Evolutionary conservation across 2,329 filamentous ascomycete genomes (phyloP).

Genomic region (Aspergillus costaricaensis): DNA sequence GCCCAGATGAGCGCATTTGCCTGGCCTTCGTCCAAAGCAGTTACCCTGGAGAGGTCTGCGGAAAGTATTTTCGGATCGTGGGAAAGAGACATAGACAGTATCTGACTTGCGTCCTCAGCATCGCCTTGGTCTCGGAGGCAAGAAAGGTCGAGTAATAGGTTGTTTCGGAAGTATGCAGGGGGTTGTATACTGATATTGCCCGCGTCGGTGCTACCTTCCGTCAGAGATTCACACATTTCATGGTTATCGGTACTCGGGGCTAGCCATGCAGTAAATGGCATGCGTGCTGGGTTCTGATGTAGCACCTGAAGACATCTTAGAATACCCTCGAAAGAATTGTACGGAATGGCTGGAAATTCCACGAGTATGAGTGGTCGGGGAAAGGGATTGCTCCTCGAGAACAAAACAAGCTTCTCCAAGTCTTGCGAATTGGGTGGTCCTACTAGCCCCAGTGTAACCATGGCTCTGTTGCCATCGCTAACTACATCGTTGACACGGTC

Average conservation of each 20-base stretch:
- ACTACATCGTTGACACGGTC: neutral
- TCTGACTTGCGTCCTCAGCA: neutral
- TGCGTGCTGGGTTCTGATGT: neutral
- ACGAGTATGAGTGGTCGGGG: constrained; percentile 10
- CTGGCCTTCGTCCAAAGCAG: constrained; percentile 11
- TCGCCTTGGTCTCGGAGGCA: neutral
- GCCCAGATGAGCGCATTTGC: constrained; percentile 9
- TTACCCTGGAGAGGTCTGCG: neutral
- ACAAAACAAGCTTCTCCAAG: neutral
- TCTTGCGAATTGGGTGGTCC: neutral
- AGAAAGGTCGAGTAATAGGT: neutral
- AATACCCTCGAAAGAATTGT: constrained; percentile 16
- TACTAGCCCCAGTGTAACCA: constrained; percentile 1
- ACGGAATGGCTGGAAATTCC: constrained; percentile 16
- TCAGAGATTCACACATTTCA: neutral
- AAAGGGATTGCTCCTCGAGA: neutral
- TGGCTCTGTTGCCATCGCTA: neutral
- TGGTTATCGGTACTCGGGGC: neutral
- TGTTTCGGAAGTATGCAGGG: neutral
- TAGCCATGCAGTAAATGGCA: constrained; percentile 10
- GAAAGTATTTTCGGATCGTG: neutral
- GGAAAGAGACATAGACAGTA: neutral
- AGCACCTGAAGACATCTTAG: constrained; percentile 13
- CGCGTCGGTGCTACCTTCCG: neutral
- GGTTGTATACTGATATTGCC: neutral